A percentile compares a stretch with the other conserved stretches of the same genome.
Evolutionary conservation across 208 protist species (phyloP).

Genomic region (Naegleria gruberi): DNA sequence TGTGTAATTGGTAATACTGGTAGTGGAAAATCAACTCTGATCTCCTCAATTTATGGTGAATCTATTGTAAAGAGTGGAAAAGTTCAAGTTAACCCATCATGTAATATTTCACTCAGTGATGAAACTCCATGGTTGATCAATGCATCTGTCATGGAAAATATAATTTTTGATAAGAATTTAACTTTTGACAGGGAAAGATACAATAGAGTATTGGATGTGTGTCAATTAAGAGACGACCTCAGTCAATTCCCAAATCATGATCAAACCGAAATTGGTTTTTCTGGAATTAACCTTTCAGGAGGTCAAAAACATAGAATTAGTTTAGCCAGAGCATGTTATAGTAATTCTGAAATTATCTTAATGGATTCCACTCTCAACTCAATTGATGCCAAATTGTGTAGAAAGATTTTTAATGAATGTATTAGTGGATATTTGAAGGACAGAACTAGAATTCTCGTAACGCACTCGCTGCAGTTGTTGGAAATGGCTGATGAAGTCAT

Average conservation of each 20-base stretch:
- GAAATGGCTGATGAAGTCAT: slow-evolving; percentile 65
- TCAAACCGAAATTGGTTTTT: slow-evolving; percentile 73
- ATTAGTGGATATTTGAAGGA: slow-evolving; percentile 4
- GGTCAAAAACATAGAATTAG: slow-evolving; percentile 55
- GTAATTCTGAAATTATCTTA: slow-evolving; percentile 52
- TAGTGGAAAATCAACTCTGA: too few species aligned
- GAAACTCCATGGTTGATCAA: slow-evolving; percentile 37
- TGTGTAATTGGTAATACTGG: too few species aligned
- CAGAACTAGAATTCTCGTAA: slow-evolving; percentile 81
- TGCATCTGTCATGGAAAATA: slow-evolving; percentile 74
- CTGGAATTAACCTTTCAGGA: slow-evolving; percentile 63
- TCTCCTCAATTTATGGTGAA: too few species aligned
- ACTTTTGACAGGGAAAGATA: slow-evolving; percentile 39
- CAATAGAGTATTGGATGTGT: slow-evolving; percentile 41
- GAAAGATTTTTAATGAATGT: slow-evolving; percentile 43
- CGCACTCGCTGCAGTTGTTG: slow-evolving; percentile 80
- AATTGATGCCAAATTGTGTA: slow-evolving; percentile 75
- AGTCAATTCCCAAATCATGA: slow-evolving; percentile 60
- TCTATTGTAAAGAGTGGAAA: too few species aligned
- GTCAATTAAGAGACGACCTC: slow-evolving; percentile 72
- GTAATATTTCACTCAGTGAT: too few species aligned
- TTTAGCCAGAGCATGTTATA: slow-evolving; percentile 44
- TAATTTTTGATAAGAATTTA: slow-evolving; percentile 73
- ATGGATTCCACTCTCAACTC: slow-evolving; percentile 80
- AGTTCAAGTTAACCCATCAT: too few species aligned